Conservation (phyloP, 2,329 filamentous ascomycete species). For the Clonostachys byssicola region DNA sequence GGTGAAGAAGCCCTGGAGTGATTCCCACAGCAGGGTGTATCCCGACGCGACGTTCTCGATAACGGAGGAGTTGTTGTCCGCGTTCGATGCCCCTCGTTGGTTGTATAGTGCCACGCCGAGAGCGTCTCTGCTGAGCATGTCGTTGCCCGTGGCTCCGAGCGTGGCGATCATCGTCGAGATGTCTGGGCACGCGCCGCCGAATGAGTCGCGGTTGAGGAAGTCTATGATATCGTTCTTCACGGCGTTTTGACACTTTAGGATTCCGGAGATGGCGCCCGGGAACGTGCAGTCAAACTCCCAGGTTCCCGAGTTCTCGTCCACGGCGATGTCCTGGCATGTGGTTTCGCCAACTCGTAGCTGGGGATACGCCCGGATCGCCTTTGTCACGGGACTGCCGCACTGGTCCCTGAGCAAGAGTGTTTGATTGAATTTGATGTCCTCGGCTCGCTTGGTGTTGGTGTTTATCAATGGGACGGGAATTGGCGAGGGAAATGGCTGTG, state of each 20-base stretch:
- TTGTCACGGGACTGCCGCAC: slow-evolving; percentile 20
- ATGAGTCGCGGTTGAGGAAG: slow-evolving; percentile 24
- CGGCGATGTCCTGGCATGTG: slow-evolving; percentile 17
- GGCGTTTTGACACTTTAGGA: slow-evolving; percentile 19
- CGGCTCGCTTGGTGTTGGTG: slow-evolving; percentile 9
- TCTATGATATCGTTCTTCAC: slow-evolving; percentile 23
- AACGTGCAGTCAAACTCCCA: slow-evolving; percentile 30
- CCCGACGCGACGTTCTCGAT: slow-evolving; percentile 3
- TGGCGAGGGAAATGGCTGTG: not conserved
- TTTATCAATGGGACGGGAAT: not conserved
- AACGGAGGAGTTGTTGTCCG: slow-evolving; percentile 3
- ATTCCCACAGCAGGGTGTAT: slow-evolving; percentile 3
- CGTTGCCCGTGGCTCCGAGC: slow-evolving; percentile 15
- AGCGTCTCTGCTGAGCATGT: slow-evolving; percentile 17
- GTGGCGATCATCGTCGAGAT: slow-evolving; percentile 26
- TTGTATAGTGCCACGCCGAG: slow-evolving; percentile 17
- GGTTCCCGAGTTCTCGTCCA: slow-evolving; percentile 16
- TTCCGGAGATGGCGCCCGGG: slow-evolving; percentile 20
- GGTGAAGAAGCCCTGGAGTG: slow-evolving; percentile 15
- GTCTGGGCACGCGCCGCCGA: slow-evolving; percentile 26
- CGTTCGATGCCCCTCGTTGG: slow-evolving; percentile 3
- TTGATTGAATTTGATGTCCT: slow-evolving; percentile 21
- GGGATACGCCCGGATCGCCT: slow-evolving; percentile 17
- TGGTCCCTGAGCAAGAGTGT: slow-evolving; percentile 25
- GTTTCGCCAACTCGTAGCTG: slow-evolving; percentile 22